Conservation (phyloP, 1,139 yeast genomes). For the Sugiyamaella sp. region DNA sequence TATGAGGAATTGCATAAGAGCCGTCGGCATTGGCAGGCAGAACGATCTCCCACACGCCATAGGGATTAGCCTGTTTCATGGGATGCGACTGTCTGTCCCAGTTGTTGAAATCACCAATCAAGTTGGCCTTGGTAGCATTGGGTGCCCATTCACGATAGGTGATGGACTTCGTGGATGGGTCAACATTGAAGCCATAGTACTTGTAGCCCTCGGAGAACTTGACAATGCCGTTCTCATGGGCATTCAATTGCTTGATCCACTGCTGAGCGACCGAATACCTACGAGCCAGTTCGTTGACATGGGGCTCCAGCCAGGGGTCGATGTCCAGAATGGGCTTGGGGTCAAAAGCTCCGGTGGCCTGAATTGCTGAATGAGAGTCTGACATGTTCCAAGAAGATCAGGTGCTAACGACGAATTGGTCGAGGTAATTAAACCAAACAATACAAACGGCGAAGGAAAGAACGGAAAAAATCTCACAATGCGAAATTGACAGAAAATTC, state of each 20-base stretch:
- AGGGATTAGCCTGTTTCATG: constrained; percentile 56
- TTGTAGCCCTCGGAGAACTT: constrained; percentile 64
- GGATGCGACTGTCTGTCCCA: constrained; percentile 70
- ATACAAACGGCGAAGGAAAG: too few relatives aligned
- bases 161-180: constrained; percentile 54
- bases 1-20: constrained; percentile 73
- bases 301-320: constrained; percentile 91
- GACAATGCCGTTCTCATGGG: constrained; percentile 52
- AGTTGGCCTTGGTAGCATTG: constrained; percentile 68
- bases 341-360: background rate
- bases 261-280: constrained; percentile 59
- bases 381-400: background rate
- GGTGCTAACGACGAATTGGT: too few relatives aligned
- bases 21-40: constrained; percentile 55
- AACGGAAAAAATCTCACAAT: background rate
- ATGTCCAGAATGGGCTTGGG: constrained; percentile 46
- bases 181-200: constrained; percentile 74
- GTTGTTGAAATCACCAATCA: constrained; percentile 87
- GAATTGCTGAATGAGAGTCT: background rate
- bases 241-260: constrained; percentile 55
- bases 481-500: background rate
- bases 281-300: constrained; percentile 58
- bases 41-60: constrained; percentile 67
- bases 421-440: background rate
- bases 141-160: constrained; percentile 86